Base-by-base conservation (phyloP, 1,284 basidiomycete genomes). In the Apiotrichum montevideense region DNA sequence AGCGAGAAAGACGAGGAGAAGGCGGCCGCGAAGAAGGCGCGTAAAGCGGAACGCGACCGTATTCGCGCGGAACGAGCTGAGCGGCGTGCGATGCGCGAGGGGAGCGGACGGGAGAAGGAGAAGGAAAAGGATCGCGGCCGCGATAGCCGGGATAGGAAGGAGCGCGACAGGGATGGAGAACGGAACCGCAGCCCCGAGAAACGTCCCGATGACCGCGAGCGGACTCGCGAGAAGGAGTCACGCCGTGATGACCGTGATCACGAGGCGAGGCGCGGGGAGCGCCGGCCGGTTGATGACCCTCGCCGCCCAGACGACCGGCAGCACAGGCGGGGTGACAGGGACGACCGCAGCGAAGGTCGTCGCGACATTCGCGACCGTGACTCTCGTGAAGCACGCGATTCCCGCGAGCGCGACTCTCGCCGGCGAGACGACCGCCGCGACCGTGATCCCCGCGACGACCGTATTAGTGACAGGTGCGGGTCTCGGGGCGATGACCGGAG, bases 1-100 rank as follows among this genome's bases (percentile, higher is more conserved):
- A 86, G 81, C 72, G 79, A 90, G 71, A 88, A 84, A 4, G 86
- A 85, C 6, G 90, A 90, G 69, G 87, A 89, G 74, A 81, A 85
- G 52, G 78, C 60, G 48, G 65, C 63, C n/a, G 68, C 80, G 74
- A 75, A 71, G 65, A 84, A 80, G 46, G 60, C 60, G 41, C 65
- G 62, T 46, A 72, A 67, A 57, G 66, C 63, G 34, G 68, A 66
- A 60, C 61, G 66, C 52, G 61, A 57, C 44, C 51, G 51, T 35
- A 66, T 64, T 33, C 59, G 62, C 34, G 64, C 56, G 15, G 54
- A 57, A 54, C 58, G 53, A 4, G 39, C 41, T 14, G 40, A 14
- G 39, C 29, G 33, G 50, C 29, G 21, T 54, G 60, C 51, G 55
- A 59, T 63, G 52, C 59, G 58, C 35, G 44, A 46, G 52, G 51